phyloP scores from a whole-genome alignment of 441 rosid genomes.

The Populus tomentosa region DNA sequence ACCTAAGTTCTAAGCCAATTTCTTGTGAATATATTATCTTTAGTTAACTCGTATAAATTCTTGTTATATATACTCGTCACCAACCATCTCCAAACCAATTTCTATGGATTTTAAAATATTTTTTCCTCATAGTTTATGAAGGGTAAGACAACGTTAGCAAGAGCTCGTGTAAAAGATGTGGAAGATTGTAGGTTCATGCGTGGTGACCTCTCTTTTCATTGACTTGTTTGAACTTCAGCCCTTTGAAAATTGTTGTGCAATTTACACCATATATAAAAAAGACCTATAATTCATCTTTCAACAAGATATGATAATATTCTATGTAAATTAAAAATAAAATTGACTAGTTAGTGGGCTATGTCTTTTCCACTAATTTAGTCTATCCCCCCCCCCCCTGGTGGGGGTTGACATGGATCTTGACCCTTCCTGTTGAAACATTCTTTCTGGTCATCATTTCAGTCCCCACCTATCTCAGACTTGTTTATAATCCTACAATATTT shows the following conservation, averaged over 20 bases:
- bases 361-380: constrained; percentile 26
- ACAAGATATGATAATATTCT: constrained; percentile 18
- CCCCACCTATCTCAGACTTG: constrained; percentile 13
- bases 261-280: constrained; percentile 23
- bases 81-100: constrained; percentile 15
- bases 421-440: constrained; percentile 45
- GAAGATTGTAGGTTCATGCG: neutral
- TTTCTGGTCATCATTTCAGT: constrained; percentile 22
- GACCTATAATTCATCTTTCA: constrained; percentile 13
- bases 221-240: constrained; percentile 21
- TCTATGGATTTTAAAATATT: neutral
- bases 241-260: constrained; percentile 6
- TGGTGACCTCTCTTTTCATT: constrained; percentile 22
- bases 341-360: constrained; percentile 36
- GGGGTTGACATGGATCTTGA: constrained; percentile 53
- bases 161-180: neutral
- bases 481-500: constrained; percentile 13
- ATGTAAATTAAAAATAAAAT: constrained; percentile 20
- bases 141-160: neutral
- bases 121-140: too few species aligned
- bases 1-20: neutral
- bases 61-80: constrained; percentile 18
- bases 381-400: constrained; percentile 12
- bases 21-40: too few species aligned
- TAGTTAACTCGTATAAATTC: constrained; percentile 5